Evolutionary conservation across 2,329 filamentous ascomycete species (phyloP), one percentile per base, ranked within the genome.

Genomic region (Aspergillus candidus): DNA sequence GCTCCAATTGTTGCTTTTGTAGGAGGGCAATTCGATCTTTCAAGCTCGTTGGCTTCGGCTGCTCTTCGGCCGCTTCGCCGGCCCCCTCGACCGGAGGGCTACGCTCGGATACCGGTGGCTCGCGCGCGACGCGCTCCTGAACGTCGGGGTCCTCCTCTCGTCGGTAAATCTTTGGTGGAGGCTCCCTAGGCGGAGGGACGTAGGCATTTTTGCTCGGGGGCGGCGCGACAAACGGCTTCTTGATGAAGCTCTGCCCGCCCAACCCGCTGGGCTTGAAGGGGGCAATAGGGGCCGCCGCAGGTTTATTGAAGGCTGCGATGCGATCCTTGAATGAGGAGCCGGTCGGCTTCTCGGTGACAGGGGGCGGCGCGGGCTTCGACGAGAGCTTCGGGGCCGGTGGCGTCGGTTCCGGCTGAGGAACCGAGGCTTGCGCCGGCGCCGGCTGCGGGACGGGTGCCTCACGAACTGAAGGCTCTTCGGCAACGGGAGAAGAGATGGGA

Each of bases 271-370:
- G 88, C 63, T 94, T 94, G 71, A 94, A 91, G 1, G 93, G 93
- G n/a, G 88, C 80, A 48, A 93, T 74, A 7, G 93, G 93, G 3
- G 89, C 82, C 5, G 89, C 88, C 32, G 86, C 80, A 35, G 87
- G 75, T 64, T 91, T 93, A 69, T 98, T 98, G 72, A 98, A 98
- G 35, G 93, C 91, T 30, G 93, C 93, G 62, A 98, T 95, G 50
- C 93, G 86, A 69, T 97, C 93, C 62, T 80, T 90, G 72, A 98
- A 97, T 2, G 93, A 88, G 59, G 79, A 86, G 36, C 73, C 76
- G 10, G 68, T 65, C 22, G 89, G 88, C 65, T 94, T 95, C 56
- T 88, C 87, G 11, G 75, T 75, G 11, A 80, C 72, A 18, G 73
- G 67, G 13, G 79, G 77, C 11, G 88, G 84, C 32, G 86, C 83